A percentile compares a stretch with the other conserved stretches of the same genome.
Evolutionary conservation across 169 alveolate species (phyloP).

Genomic region (Plasmodium berghei): DNA sequence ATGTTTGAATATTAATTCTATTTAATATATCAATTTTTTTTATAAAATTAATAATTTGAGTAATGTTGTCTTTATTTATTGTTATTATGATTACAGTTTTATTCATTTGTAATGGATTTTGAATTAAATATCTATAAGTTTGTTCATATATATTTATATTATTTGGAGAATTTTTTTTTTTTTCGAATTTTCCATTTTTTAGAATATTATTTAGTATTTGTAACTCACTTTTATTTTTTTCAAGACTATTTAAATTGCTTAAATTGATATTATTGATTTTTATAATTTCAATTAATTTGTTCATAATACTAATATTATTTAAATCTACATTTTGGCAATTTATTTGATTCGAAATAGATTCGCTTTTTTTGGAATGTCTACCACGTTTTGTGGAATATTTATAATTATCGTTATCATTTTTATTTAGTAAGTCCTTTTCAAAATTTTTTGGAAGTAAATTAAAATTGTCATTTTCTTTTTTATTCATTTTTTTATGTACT

Average conservation of each 20-base stretch:
- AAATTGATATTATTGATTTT: constrained; percentile 47
- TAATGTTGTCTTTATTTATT: constrained; percentile 81
- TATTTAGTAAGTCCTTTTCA: too few relatives aligned
- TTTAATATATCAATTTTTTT: constrained; percentile 79
- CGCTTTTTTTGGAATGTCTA: neutral
- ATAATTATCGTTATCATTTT: neutral
- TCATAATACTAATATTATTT: constrained; percentile 37
- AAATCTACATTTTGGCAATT: neutral
- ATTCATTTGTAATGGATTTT: constrained; percentile 63
- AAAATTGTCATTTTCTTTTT: neutral
- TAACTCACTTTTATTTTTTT: constrained; percentile 25
- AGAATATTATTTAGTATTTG: constrained; percentile 25
- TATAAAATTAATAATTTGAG: constrained; percentile 79
- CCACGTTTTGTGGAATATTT: neutral
- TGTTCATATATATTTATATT: neutral
- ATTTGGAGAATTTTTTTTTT: neutral
- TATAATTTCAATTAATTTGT: constrained; percentile 64
- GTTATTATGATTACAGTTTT: constrained; percentile 78
- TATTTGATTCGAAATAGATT: neutral
- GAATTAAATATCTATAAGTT: constrained; percentile 47
- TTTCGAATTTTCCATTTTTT: constrained; percentile 3
- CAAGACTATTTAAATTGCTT: constrained; percentile 47
- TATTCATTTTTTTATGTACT: constrained; percentile 26
- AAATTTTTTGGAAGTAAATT: constrained; percentile 31
- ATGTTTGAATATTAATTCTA: constrained; percentile 82